Conservation (phyloP, 441 rosid genomes). For the Jatropha multifida region DNA sequence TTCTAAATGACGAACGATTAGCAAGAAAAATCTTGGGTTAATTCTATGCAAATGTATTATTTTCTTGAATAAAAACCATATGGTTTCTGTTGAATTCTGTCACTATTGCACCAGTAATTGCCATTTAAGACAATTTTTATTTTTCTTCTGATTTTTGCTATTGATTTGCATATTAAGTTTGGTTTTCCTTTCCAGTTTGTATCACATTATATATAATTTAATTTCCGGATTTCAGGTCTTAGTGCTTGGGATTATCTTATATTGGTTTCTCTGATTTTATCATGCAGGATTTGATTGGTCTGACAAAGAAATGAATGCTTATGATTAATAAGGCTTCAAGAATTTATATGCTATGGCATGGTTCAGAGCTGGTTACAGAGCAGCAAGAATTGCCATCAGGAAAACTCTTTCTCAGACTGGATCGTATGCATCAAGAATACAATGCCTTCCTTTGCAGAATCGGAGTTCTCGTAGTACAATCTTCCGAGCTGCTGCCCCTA, state of each 20-base stretch:
- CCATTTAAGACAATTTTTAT: no score
- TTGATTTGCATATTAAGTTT: neutral
- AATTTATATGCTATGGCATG: slow-evolving; percentile 15
- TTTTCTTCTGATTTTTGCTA: neutral
- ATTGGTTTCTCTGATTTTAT: neutral
- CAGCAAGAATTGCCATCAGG: slow-evolving; percentile 15
- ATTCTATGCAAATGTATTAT: neutral
- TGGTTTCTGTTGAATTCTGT: neutral
- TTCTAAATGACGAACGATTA: no score
- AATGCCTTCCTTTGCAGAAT: neutral
- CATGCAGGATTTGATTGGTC: neutral
- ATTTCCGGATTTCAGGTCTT: neutral
- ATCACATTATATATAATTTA: neutral
- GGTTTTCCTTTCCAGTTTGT: neutral
- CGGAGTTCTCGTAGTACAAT: neutral
- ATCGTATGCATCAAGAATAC: slow-evolving; percentile 10
- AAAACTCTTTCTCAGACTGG: slow-evolving; percentile 8
- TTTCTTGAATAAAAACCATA: neutral
- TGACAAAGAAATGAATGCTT: neutral
- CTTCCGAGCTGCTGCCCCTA: slow-evolving; percentile 47
- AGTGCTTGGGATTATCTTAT: neutral
- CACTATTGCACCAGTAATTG: no score
- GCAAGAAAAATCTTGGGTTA: neutral
- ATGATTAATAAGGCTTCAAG: neutral
- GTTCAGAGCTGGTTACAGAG: slow-evolving; percentile 17